Base-by-base conservation (phyloP, 805 yeast genomes). In the Candida nitratophila region DNA sequence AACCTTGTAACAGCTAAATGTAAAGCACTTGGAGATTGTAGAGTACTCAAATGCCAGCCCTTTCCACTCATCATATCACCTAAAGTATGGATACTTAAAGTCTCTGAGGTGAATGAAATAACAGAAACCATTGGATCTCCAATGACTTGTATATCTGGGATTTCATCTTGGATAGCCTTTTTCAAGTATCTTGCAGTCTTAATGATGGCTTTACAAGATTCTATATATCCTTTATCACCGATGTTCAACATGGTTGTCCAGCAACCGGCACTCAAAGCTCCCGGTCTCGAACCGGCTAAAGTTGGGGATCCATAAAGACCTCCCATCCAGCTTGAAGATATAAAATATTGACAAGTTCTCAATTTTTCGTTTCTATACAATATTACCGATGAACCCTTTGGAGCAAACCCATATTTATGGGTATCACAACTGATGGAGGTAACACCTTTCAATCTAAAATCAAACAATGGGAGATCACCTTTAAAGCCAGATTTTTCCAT, bases 391-490 rank as follows among this genome's bases (percentile, higher is more conserved):
- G 95, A 83, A 10, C 99, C 99, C 64, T 91, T 91, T 34, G 99
- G 99, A 9, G 98, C 97, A 71, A 91, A 93, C 1, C 98, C 99
- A 59, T 91, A 91, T 64, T 91, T 91, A 70, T 91, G 99, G n/a
- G 99, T 91, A 61, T 91, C 99, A 66, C 98, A 93, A n/a, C 96
- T 86, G 46, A 91, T 91, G 2, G 97, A 89, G 1, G 98, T 93
- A n/a, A 93, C 98, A 29, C 93, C 93, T 1, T 87, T 83, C 2
- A 88, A 72, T 50, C 91, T 69, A 66, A 91, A 91, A 61, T 93
- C 98, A 65, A 91, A 90, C 12, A 66, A 57, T 6, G 85, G 83
- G 4, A 63, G 49, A 27, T 40, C 43, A 17, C 14, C 34, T 7
- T 19, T 12, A 41, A 65, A 70, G 2, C 85, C 85, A 2, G 88